Evolutionary conservation across 805 yeast genomes (phyloP).

Genomic region (Monosporozyma solicola): DNA sequence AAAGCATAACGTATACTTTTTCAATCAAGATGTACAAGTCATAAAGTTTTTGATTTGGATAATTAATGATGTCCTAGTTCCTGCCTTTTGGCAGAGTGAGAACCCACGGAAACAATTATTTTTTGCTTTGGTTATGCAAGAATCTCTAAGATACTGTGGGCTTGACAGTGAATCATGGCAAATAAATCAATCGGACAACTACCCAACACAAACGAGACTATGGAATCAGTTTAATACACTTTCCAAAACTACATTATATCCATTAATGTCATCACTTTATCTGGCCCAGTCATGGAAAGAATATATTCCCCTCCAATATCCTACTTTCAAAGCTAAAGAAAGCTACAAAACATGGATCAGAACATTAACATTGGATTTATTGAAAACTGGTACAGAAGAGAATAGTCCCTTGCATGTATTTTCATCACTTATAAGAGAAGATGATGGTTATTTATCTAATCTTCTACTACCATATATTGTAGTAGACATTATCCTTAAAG

Average conservation of each 20-base stretch:
- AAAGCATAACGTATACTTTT: slow-evolving; percentile 47
- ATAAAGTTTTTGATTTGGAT: slow-evolving; percentile 54
- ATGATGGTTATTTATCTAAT: slow-evolving; percentile 59
- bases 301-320: slow-evolving; percentile 45
- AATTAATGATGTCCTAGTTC: slow-evolving; percentile 62
- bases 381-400: slow-evolving; percentile 33
- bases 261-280: slow-evolving; percentile 67
- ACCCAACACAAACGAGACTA: slow-evolving; percentile 29
- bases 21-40: slow-evolving; percentile 54
- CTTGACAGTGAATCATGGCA: slow-evolving; percentile 32
- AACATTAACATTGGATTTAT: slow-evolving; percentile 55
- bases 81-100: slow-evolving; percentile 81
- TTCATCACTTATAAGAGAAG: slow-evolving; percentile 55
- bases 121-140: slow-evolving; percentile 85
- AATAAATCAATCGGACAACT: slow-evolving; percentile 16
- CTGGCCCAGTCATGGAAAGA: slow-evolving; percentile 44
- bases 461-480: slow-evolving; percentile 72
- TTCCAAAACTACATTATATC: slow-evolving; percentile 64
- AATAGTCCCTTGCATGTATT: slow-evolving; percentile 50
- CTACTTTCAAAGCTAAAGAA: slow-evolving; percentile 50
- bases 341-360: slow-evolving; percentile 66
- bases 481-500: slow-evolving; percentile 49
- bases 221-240: slow-evolving; percentile 61
- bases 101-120: slow-evolving; percentile 79
- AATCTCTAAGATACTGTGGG: slow-evolving; percentile 57